Evolutionary conservation across 176 grass and related monocot genomes (phyloP).

Genomic region (Oryza punctata): DNA sequence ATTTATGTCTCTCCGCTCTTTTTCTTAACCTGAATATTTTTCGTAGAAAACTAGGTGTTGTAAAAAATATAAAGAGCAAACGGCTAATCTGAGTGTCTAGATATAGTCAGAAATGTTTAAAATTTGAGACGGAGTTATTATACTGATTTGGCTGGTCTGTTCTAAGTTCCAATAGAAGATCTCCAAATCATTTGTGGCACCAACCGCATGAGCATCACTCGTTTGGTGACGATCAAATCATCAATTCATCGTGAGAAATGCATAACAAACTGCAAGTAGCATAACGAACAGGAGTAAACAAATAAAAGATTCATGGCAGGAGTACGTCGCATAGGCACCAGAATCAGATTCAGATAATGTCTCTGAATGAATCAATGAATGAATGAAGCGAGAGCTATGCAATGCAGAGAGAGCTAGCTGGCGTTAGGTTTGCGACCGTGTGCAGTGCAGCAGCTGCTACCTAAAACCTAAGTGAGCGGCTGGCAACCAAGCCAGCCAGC

Average conservation of each 20-base stretch:
- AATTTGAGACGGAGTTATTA: no score
- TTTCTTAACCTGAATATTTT: neutral
- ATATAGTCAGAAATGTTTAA: no score
- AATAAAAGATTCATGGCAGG: neutral
- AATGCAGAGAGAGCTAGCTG: slow-evolving; percentile 13
- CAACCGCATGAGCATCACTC: neutral
- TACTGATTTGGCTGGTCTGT: neutral
- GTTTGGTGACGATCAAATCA: neutral
- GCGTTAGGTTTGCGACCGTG: slow-evolving; percentile 3
- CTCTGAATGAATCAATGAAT: neutral
- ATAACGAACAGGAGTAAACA: neutral
- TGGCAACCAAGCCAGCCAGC: neutral
- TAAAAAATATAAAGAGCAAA: neutral
- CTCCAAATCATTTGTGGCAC: neutral
- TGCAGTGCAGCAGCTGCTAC: neutral
- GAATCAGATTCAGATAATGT: neutral
- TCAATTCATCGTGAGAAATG: neutral
- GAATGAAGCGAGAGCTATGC: no score
- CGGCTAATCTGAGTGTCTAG: no score
- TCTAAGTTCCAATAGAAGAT: neutral
- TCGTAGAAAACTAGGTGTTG: neutral
- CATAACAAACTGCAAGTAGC: neutral
- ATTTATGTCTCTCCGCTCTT: neutral
- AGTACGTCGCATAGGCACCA: neutral
- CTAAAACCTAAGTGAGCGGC: neutral